Evolutionary conservation across 371 early-diverging fungal species (phyloP), one percentile per base, ranked within the genome.

Genomic region (Mortierella sp.): DNA sequence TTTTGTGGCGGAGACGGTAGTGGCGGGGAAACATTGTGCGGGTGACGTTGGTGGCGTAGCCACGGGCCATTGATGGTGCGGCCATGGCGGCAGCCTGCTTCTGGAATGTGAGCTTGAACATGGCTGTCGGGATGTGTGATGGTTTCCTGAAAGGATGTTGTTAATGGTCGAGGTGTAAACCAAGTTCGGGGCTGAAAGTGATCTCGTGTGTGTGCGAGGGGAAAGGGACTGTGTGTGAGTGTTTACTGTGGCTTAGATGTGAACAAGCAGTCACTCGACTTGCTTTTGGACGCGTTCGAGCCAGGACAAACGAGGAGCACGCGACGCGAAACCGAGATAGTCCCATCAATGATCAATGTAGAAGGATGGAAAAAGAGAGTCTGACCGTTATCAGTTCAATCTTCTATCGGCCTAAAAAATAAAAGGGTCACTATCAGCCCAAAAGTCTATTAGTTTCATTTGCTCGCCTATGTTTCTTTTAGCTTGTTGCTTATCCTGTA

Each of bases 21-120:
- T 81, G 81, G 50, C 85, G 85, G 46, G 85, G 85, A 76, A 85
- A 85, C 76, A 85, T 40, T 50, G 85, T 81, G 71, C 85, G 85
- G 34, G 85, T 85, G 50, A 85, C 46, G 3, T 57, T 75, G 85
- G 85, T 85, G 44, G 73, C 85, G 28, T 81, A 81, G 44, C 78
- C 75, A 50, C 85, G 85, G 50, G 81, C 76, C 61, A 78, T 72
- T 73, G 79, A 76, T 64, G 80, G 80, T 61, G 69, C 61, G 61
- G 57, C 57, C 11, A 26, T 13, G 28, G 61, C 10, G 21, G 61
- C 55, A 16, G 72, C 69, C 76, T 73, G 78, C 10, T 74, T 24
- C 5, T 67, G 67, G 76, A 74, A 28, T 24, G 84, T 26, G 73
- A 78, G 69, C 73, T 73, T 85, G 81, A 81, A 77, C 81, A 74